Conservation (phyloP, 768 basidiomycete genomes). For the Tephrocybe sp. region DNA sequence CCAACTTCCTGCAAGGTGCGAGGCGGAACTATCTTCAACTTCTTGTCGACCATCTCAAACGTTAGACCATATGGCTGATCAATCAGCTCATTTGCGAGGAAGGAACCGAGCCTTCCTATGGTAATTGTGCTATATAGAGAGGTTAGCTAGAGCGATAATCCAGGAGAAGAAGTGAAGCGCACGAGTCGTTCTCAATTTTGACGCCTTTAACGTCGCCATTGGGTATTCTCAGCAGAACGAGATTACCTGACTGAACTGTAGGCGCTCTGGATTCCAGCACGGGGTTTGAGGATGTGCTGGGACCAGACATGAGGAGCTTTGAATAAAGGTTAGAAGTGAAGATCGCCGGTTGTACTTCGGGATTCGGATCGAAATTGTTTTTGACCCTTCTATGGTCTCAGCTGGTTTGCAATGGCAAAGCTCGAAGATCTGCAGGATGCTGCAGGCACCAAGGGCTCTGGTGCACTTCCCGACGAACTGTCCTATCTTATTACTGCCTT, state of each 20-base stretch:
- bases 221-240: slow-evolving; percentile 78
- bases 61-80: slow-evolving; percentile 85
- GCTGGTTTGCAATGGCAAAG: slow-evolving; percentile 4
- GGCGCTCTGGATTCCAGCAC: slow-evolving; percentile 20
- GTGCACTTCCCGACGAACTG: slow-evolving; percentile 54
- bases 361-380: slow-evolving; percentile 12
- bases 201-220: slow-evolving; percentile 77
- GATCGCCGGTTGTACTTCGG: slow-evolving; percentile 6
- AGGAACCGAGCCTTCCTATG: slow-evolving; percentile 86
- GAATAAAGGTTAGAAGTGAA: background rate
- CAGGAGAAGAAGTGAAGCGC: slow-evolving; percentile 27
- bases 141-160: background rate
- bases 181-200: slow-evolving; percentile 75
- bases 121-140: slow-evolving; percentile 55
- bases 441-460: slow-evolving; percentile 27
- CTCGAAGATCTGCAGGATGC: background rate
- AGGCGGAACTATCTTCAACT: slow-evolving; percentile 61
- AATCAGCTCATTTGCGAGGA: slow-evolving; percentile 75
- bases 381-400: too few species aligned
- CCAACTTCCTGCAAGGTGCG: slow-evolving; percentile 78
- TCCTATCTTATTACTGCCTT: slow-evolving; percentile 52
- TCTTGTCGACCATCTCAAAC: slow-evolving; percentile 81
- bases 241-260: slow-evolving; percentile 66
- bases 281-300: slow-evolving; percentile 2
- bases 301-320: slow-evolving; percentile 10